These are phyloP conservation scores for Wickerhamiella vanderwaltii DNA, from an alignment of 805 yeast genomes.

Conservation along the genomic window DNA sequence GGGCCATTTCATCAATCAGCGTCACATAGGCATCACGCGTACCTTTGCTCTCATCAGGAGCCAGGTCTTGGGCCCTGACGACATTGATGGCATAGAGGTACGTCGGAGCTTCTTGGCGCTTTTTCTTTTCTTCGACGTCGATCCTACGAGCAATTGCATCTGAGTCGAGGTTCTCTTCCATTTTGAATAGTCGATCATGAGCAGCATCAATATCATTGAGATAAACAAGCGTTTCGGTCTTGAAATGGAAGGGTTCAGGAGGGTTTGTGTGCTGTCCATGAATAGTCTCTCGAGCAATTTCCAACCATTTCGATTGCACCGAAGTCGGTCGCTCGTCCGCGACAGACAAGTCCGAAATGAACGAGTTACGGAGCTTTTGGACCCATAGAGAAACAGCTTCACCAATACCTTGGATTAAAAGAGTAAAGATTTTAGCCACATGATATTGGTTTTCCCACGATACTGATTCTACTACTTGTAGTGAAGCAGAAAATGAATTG, in stretches of 20 bases:
- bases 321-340: neutral
- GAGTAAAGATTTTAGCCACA: slow-evolving; percentile 47
- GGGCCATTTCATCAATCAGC: slow-evolving; percentile 42
- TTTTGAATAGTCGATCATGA: slow-evolving; percentile 17
- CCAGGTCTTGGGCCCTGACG: slow-evolving; percentile 50
- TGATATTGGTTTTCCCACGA: slow-evolving; percentile 59
- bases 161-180: slow-evolving; percentile 40
- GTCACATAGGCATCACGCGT: slow-evolving; percentile 49
- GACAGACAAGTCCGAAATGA: slow-evolving; percentile 15
- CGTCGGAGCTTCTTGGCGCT: neutral
- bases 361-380: slow-evolving; percentile 19
- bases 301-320: slow-evolving; percentile 8
- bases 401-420: slow-evolving; percentile 49
- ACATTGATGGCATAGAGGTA: slow-evolving; percentile 49
- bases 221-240: slow-evolving; percentile 57
- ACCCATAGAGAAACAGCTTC: slow-evolving; percentile 47
- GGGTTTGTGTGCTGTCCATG: slow-evolving; percentile 22
- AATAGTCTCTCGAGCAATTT: slow-evolving; percentile 19
- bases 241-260: slow-evolving; percentile 47
- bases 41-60: slow-evolving; percentile 36
- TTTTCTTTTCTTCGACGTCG: slow-evolving; percentile 21
- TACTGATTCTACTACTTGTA: slow-evolving; percentile 45
- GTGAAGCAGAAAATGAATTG: slow-evolving; percentile 44
- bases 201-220: slow-evolving; percentile 46
- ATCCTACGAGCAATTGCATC: slow-evolving; percentile 34